Evolutionary conservation across 192 early-diverging fungal genomes (phyloP), one percentile per base, ranked within the genome.

Genomic region (Rhizophagus sp.): DNA sequence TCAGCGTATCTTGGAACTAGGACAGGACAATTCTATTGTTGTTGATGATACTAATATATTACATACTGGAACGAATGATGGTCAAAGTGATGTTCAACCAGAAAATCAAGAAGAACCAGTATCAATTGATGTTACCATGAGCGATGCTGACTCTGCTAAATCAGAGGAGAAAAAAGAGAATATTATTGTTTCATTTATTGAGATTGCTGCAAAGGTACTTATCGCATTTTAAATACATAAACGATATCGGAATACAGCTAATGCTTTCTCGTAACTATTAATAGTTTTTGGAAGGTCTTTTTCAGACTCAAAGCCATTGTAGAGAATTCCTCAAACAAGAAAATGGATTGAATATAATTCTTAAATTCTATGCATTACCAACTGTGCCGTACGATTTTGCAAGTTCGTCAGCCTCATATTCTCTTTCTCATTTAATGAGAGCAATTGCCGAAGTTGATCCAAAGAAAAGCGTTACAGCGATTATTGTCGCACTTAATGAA

Each of bases 211-310:
- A 19, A 83, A 88, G 80, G 92, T 93, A 87, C 81, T 85, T 84
- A 24, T 8, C 17, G 0, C 22, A 36, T 13, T 62, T 9, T n/a
- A 30, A 30, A 27, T 72, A 1, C 13, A 65, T 24, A 62, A 24
- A 17, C 17, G 67, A 64, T 64, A 24, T 3, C 34, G 50, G 11
- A 15, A 17, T 19, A 34, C 5, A 65, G 4, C 57, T 27, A 17
- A 33, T 41, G 33, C 11, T 34, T 72, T 30, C 41, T 72, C 79
- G 5, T 41, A 6, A 15, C 62, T 36, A n/a, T 75, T 41, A 52
- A n/a, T 83, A 90, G 86, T 95, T 97, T 79, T 85, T 96, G 50
- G 95, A 97, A 74, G 95, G 95, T 9, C 85, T 96, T 39, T 96
- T 97, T 80, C 94, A 95, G 73, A 95, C 93, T 78, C 83, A 87